phyloP scores from a whole-genome alignment of 495 filamentous ascomycete genomes.

The Rusavskia elegans region DNA sequence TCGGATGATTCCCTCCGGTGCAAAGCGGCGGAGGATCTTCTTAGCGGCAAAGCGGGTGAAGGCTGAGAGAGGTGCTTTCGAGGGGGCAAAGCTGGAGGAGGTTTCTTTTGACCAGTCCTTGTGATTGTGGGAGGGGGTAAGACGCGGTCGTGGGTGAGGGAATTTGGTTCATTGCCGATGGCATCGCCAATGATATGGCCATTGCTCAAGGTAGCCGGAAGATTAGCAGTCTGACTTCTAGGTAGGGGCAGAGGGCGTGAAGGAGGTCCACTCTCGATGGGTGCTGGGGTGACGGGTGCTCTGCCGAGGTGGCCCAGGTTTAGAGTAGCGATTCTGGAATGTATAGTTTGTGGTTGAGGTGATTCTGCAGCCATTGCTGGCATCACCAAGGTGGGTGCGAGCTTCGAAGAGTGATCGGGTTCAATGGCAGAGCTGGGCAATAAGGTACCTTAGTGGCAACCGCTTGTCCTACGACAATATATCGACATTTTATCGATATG shows the following conservation, averaged over 20 bases:
- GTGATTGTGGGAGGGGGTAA: constrained; percentile 18
- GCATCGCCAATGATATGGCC: constrained; percentile 17
- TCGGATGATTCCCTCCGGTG: constrained; percentile 20
- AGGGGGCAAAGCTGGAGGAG: constrained; percentile 20
- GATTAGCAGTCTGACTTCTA: constrained; percentile 30
- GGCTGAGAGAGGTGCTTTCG: constrained; percentile 26
- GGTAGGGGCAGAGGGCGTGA: constrained; percentile 15
- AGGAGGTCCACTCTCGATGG: constrained; percentile 20
- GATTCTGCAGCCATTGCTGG: constrained; percentile 23
- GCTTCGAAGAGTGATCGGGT: too few relatives aligned
- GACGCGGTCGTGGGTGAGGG: constrained; percentile 13
- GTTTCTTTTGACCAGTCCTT: constrained; percentile 12
- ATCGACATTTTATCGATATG: too few relatives aligned
- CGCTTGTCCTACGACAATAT: too few relatives aligned
- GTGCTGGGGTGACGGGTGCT: constrained; percentile 16
- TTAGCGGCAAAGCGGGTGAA: constrained; percentile 26
- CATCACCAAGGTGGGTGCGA: too few relatives aligned
- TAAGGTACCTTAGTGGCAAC: too few relatives aligned
- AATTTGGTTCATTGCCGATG: constrained; percentile 30
- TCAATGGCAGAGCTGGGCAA: too few relatives aligned
- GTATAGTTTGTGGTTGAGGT: constrained; percentile 32
- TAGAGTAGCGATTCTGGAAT: constrained; percentile 41
- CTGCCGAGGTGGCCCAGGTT: constrained; percentile 40
- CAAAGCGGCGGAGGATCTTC: constrained; percentile 24
- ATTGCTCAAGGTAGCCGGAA: constrained; percentile 26